Percentiles rank a stretch among this genome's conserved stretches.
Conservation (phyloP, 352 stramenopile genomes). For the Globisporangium ultimum region DNA sequence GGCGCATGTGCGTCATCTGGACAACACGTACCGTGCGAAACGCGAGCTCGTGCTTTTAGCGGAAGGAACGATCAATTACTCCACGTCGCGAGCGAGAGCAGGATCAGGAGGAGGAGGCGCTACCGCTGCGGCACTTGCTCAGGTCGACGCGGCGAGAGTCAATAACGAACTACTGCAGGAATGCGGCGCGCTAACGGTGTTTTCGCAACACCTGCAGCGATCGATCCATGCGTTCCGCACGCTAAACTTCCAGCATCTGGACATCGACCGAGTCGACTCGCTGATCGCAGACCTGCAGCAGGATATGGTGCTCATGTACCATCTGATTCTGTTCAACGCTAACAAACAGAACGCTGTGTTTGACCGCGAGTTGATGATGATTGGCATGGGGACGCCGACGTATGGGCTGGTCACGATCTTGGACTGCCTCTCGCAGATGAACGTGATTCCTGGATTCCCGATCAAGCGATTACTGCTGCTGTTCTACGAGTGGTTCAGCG, state of each 20-base stretch:
- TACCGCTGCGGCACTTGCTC: conserved; percentile 17
- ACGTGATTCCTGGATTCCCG: conserved; percentile 69
- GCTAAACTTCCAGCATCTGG: conserved; percentile 73
- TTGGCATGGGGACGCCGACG: conserved; percentile 53
- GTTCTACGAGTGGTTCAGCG: conserved; percentile 64
- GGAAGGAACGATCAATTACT: conserved; percentile 38
- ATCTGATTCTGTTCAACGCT: conserved; percentile 73
- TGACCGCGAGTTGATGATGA: conserved; percentile 62
- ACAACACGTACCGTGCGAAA: conserved; percentile 71
- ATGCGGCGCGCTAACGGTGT: conserved; percentile 64
- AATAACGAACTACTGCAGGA: conserved; percentile 79
- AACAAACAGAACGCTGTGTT: conserved; percentile 62
- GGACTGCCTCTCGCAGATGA: conserved; percentile 68
- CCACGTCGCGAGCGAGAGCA: not conserved
- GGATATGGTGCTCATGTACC: conserved; percentile 76
- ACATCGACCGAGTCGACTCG: conserved; percentile 58
- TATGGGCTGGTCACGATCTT: conserved; percentile 67
- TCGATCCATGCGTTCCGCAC: conserved; percentile 64
- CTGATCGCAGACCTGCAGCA: conserved; percentile 69
- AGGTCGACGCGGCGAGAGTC: conserved; percentile 47
- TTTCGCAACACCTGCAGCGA: conserved; percentile 53
- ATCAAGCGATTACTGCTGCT: conserved; percentile 77
- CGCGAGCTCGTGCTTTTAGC: conserved; percentile 63
- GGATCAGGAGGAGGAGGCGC: conserved; percentile 2
- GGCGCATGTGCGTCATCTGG: conserved; percentile 50